Conservation (phyloP, 495 filamentous ascomycete genomes). For the Penicillium cinerascens region DNA sequence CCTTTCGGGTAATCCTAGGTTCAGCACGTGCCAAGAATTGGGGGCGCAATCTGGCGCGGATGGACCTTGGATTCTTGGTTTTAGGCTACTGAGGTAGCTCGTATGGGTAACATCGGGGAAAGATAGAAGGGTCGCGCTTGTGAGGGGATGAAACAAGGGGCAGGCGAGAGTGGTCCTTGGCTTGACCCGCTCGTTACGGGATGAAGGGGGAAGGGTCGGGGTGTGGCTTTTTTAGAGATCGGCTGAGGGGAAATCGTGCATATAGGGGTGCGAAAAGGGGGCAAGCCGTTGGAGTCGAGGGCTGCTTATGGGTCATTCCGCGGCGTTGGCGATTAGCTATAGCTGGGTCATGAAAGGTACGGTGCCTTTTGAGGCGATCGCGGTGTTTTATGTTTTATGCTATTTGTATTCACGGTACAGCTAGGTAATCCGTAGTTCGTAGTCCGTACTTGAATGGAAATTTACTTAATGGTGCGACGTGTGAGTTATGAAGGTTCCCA, state of each 20-base stretch:
- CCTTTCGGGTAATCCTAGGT: background rate
- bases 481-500: background rate
- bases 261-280: background rate
- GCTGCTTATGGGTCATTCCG: background rate
- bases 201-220: background rate
- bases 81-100: background rate
- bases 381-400: background rate
- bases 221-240: background rate
- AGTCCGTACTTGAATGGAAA: too few relatives aligned
- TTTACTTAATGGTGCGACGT: background rate
- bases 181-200: background rate
- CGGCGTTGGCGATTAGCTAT: background rate
- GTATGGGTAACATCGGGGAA: background rate
- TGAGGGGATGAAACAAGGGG: background rate
- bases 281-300: background rate
- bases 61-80: background rate
- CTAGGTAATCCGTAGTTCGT: background rate
- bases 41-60: background rate
- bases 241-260: background rate
- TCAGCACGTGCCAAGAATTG: slow-evolving; percentile 4
- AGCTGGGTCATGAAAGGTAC: background rate
- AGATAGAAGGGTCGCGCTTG: too few relatives aligned
- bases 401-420: background rate
- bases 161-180: background rate
- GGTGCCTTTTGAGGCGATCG: background rate